Evolutionary conservation across 495 filamentous ascomycete species (phyloP), one percentile per base, ranked within the genome.

Genomic region (Neurospora sp.): DNA sequence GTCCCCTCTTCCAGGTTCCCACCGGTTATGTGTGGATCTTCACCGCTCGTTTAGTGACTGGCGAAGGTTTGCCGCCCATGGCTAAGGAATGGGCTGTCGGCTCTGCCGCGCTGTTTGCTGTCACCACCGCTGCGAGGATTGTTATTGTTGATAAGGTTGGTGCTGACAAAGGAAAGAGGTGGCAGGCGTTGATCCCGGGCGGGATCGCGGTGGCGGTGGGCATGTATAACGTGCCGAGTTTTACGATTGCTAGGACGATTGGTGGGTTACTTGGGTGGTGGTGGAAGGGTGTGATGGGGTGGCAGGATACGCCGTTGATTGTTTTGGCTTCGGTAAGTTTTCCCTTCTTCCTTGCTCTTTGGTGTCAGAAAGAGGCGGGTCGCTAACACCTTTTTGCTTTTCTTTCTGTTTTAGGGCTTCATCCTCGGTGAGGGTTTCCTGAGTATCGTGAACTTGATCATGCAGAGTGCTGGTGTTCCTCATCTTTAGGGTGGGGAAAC

Each of bases 1-100:
- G 94, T 0, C 89, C 92, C 16, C 82, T 97, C 73, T 98, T 99
- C 81, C 92, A 97, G 76, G 93, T 97, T 7, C 96, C 96, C 0
- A 98, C 96, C 0, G 95, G 89, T 0, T 97, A 93, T 79, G 93
- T 98, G 16, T 99, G 96, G 96, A 92, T 98, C 68, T 97, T 97
- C 79, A 98, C 96, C 0, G 96, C 96, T 18, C 83, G 96, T 18
- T 86, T 99, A 10, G 93, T 99, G n/a, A 98, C 93, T 0, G 96
- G 96, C 16, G 86, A 97, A 76, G 96, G 96, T 0, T 81, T 99
- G 39, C 96, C 96, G 5, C 82, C 87, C 0, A 92, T 92, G 88
- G 94, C 93, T 1, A 87, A 88, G 82, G 89, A 92, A 73, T 96
- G 89, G 78, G 92, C 95, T 14, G 78, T 89, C 3, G 87, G 89